Percentiles rank a stretch among this genome's conserved stretches.
phyloP scores from a whole-genome alignment of 1,284 basidiomycete genomes.

The Ustilago nuda region DNA sequence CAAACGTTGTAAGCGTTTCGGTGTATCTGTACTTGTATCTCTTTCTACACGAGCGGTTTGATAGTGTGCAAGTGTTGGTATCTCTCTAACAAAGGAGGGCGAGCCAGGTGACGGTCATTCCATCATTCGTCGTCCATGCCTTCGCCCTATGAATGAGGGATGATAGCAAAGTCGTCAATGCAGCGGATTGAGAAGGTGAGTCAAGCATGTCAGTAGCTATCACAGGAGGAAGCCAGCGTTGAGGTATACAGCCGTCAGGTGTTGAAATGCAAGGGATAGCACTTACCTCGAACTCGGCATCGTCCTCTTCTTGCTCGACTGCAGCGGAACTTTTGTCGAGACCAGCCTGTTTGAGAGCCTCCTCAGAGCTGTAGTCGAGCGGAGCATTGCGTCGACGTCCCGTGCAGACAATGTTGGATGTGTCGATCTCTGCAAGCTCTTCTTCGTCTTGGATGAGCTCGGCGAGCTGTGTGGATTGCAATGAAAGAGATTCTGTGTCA shows the following conservation, averaged over 20 bases:
- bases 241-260: neutral
- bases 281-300: conserved; percentile 55
- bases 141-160: conserved; percentile 20
- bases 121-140: conserved; percentile 37
- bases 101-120: neutral
- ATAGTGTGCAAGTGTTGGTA: neutral
- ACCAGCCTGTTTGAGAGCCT: conserved; percentile 58
- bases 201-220: too few species aligned
- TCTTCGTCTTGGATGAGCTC: conserved; percentile 53
- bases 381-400: conserved; percentile 51
- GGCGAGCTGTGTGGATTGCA: conserved; percentile 21
- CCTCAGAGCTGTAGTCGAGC: conserved; percentile 60
- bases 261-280: neutral
- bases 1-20: neutral
- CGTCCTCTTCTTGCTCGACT: conserved; percentile 50
- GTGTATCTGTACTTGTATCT: conserved; percentile 32
- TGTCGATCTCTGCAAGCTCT: conserved; percentile 52
- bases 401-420: conserved; percentile 54
- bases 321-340: conserved; percentile 28
- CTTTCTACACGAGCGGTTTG: conserved; percentile 5
- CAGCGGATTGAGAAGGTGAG: neutral
- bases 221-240: too few species aligned
- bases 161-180: neutral
- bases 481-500: conserved; percentile 6
- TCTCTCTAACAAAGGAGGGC: neutral